These are phyloP conservation scores for Kitagawia praeruptora DNA, from an alignment of 129 eudicot species.

Conservation along the genomic window DNA sequence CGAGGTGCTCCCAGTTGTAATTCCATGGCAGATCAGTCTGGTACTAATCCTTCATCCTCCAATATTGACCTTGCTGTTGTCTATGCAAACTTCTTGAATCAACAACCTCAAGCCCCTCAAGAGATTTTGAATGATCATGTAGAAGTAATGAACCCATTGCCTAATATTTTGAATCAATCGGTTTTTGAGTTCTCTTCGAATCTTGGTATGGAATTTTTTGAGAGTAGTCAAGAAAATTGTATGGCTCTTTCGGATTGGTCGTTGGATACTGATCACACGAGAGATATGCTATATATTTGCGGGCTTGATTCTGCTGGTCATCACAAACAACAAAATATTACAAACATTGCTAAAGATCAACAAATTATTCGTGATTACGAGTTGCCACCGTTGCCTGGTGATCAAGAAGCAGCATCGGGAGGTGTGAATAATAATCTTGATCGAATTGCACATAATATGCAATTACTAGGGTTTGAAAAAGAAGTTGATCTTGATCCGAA, in stretches of 20 bases:
- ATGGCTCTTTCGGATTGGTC: slow-evolving; percentile 7
- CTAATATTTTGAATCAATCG: slow-evolving; percentile 14
- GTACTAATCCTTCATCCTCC: slow-evolving; percentile 17
- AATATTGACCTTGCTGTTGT: slow-evolving; percentile 61
- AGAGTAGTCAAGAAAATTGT: slow-evolving; percentile 14
- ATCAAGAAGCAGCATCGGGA: slow-evolving; percentile 31
- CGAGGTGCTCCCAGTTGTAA: slow-evolving; percentile 3
- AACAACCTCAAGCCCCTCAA: slow-evolving; percentile 18
- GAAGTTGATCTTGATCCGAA: slow-evolving; percentile 26
- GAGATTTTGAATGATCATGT: slow-evolving; percentile 7
- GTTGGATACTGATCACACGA: slow-evolving; percentile 22
- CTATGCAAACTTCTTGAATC: slow-evolving; percentile 59
- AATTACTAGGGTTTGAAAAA: slow-evolving; percentile 16
- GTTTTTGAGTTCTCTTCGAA: slow-evolving; percentile 12
- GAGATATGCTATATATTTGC: slow-evolving; percentile 27
- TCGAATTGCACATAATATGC: background rate
- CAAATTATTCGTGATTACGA: slow-evolving; percentile 15
- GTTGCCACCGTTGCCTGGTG: slow-evolving; percentile 63
- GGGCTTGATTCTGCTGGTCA: slow-evolving; percentile 28
- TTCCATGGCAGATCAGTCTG: slow-evolving; percentile 8
- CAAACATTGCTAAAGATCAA: background rate
- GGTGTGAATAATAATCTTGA: slow-evolving; percentile 17
- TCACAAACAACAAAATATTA: slow-evolving; percentile 12
- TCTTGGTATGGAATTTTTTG: slow-evolving; percentile 25
- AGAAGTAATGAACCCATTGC: slow-evolving; percentile 12